phyloP scores from a whole-genome alignment of 2,329 filamentous ascomycete genomes.

The Colletotrichum sp. region DNA sequence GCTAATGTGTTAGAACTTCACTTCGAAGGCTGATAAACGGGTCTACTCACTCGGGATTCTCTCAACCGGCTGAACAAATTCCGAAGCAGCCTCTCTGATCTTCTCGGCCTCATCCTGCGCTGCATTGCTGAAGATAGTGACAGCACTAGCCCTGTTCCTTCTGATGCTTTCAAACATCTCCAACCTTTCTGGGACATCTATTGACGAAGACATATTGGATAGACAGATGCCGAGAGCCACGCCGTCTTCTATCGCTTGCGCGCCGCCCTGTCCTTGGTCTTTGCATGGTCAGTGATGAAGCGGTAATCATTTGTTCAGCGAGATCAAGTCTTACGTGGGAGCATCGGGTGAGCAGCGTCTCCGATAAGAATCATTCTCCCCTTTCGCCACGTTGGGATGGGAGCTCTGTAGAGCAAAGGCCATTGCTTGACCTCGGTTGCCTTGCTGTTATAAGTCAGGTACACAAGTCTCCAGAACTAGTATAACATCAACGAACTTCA shows the following conservation, averaged over 20 bases:
- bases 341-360: conserved; percentile 43
- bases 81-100: conserved; percentile 26
- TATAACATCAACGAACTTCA: conserved; percentile 26
- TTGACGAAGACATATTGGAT: conserved; percentile 16
- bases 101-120: conserved; percentile 36
- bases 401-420: conserved; percentile 38
- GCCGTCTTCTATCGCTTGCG: conserved; percentile 40
- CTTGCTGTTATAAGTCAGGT: conserved; percentile 27
- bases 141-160: conserved; percentile 33
- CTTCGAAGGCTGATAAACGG: no score
- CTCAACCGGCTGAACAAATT: conserved; percentile 30
- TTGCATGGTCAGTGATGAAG: not conserved
- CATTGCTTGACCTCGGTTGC: conserved; percentile 38
- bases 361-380: conserved; percentile 36
- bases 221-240: conserved; percentile 35
- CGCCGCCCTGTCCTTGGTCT: conserved; percentile 44
- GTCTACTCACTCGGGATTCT: conserved; percentile 33
- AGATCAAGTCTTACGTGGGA: conserved; percentile 32
- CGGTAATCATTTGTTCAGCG: not conserved
- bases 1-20: accelerated
- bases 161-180: conserved; percentile 29
- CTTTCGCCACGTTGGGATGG: conserved; percentile 35
- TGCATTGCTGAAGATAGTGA: conserved; percentile 44
- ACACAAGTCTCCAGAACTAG: accelerated
- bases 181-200: conserved; percentile 27